Percentiles rank a stretch among this genome's conserved stretches.
Evolutionary conservation across 1,284 basidiomycete species (phyloP).

Genomic region (Fomes fomentarius): DNA sequence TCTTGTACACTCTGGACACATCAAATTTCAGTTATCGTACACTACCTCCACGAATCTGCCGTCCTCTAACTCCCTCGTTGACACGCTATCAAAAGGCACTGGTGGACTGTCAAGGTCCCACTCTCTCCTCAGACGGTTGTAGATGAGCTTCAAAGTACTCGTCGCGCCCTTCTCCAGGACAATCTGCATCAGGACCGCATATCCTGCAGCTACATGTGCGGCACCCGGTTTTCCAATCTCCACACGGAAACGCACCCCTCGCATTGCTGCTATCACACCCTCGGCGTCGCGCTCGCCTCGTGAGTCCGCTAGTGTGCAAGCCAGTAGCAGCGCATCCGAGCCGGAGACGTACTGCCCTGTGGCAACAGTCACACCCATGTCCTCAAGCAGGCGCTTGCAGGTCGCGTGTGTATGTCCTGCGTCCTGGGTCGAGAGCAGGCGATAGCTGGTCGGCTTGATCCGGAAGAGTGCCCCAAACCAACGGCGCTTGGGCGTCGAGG

Average conservation of each 20-base stretch:
- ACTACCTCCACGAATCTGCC: constrained; percentile 37
- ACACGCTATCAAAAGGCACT: constrained; percentile 30
- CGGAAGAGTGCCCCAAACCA: constrained; percentile 93
- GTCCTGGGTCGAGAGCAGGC: constrained; percentile 68
- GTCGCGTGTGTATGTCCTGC: constrained; percentile 72
- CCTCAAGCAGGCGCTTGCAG: constrained; percentile 74
- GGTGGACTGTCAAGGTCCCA: constrained; percentile 66
- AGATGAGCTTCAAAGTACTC: constrained; percentile 79
- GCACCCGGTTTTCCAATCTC: constrained; percentile 59
- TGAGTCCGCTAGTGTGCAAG: constrained; percentile 66
- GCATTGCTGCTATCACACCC: constrained; percentile 59
- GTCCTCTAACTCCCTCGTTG: constrained; percentile 34
- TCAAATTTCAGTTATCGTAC: constrained; percentile 24
- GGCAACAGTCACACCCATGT: constrained; percentile 70
- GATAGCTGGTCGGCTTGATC: constrained; percentile 74
- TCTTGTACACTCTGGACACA: too few relatives aligned
- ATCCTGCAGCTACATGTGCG: constrained; percentile 49
- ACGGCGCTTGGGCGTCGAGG: constrained; percentile 64
- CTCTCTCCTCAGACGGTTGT: constrained; percentile 63
- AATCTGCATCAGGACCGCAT: constrained; percentile 63
- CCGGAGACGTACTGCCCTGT: constrained; percentile 43
- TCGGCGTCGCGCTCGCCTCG: constrained; percentile 45
- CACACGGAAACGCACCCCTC: constrained; percentile 77
- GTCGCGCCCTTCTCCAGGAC: constrained; percentile 86
- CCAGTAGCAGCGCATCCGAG: constrained; percentile 44